Evolutionary conservation across 2,329 filamentous ascomycete species (phyloP).

Genomic region (Colletotrichum truncatum): DNA sequence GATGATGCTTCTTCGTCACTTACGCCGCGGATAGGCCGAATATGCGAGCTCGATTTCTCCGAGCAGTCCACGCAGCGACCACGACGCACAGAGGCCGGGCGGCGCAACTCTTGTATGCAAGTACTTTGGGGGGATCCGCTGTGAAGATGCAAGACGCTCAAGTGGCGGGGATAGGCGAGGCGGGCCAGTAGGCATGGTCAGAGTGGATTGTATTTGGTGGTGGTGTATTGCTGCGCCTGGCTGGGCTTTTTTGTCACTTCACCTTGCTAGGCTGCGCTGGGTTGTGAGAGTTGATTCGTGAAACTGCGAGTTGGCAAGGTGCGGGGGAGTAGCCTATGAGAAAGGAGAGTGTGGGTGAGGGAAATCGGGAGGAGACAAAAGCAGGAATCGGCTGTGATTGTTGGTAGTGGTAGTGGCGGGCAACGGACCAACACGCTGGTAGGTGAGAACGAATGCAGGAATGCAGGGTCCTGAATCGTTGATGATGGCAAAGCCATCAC

Average conservation of each 20-base stretch:
- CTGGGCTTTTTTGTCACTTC: conserved; percentile 14
- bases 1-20: background rate
- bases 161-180: conserved; percentile 24
- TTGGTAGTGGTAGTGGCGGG: conserved; percentile 3
- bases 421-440: background rate
- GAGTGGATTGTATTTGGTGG: conserved; percentile 13
- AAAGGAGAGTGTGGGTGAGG: background rate
- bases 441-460: background rate
- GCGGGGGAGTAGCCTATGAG: conserved; percentile 25
- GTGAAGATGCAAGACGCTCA: conserved; percentile 14
- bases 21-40: background rate
- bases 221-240: conserved; percentile 15
- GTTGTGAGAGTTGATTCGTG: conserved; percentile 18
- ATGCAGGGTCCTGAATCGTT: conserved; percentile 7
- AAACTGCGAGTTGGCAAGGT: conserved; percentile 4
- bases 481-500: conserved; percentile 2
- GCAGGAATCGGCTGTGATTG: conserved; percentile 15
- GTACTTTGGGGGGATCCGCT: conserved; percentile 10
- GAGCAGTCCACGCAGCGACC: background rate
- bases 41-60: background rate
- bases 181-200: conserved; percentile 4
- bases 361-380: background rate
- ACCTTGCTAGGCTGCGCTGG: background rate
- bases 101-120: conserved; percentile 5
- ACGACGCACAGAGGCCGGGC: conserved; percentile 5